phyloP scores from a whole-genome alignment of 257 asterid species.

The Salvia miltiorrhiza region DNA sequence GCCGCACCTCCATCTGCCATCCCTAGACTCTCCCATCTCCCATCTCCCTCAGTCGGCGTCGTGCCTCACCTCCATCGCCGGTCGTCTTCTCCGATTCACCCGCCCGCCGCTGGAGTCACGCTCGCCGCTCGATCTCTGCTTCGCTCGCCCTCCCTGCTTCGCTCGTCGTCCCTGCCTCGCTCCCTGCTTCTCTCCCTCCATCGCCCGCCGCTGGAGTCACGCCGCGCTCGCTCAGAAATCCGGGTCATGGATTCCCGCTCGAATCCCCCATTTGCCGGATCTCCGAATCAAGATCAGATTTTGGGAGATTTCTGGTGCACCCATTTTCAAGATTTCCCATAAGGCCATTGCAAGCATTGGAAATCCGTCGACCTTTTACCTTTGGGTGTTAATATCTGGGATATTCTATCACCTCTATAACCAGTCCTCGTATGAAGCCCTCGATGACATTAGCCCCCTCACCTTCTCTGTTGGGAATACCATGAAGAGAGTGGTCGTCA shows the following conservation, averaged over 20 bases:
- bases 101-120: too few relatives aligned
- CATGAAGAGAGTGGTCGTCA: conserved; percentile 97
- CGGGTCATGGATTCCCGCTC: neutral
- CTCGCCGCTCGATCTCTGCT: too few relatives aligned
- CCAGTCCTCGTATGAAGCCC: conserved; percentile 91
- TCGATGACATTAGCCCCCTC: conserved; percentile 92
- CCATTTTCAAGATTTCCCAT: conserved; percentile 45
- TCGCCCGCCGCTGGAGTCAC: too few relatives aligned
- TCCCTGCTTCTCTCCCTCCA: too few relatives aligned
- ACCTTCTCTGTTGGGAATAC: conserved; percentile 92
- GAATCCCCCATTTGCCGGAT: conserved; percentile 34
- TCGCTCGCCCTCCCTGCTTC: too few relatives aligned
- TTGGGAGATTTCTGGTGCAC: conserved; percentile 25
- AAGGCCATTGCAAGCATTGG: conserved; percentile 58
- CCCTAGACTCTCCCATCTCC: too few relatives aligned
- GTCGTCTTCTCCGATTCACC: too few relatives aligned
- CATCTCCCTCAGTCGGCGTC: too few relatives aligned
- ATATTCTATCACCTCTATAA: conserved; percentile 84
- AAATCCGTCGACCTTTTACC: conserved; percentile 55
- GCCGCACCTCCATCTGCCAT: too few relatives aligned
- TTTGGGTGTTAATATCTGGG: conserved; percentile 87
- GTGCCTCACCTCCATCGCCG: too few relatives aligned
- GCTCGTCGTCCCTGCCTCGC: too few relatives aligned
- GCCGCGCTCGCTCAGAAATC: too few relatives aligned
- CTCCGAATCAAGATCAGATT: conserved; percentile 48